Conservation (phyloP, 106 monocot genomes). For the Dendrobium catenatum region DNA sequence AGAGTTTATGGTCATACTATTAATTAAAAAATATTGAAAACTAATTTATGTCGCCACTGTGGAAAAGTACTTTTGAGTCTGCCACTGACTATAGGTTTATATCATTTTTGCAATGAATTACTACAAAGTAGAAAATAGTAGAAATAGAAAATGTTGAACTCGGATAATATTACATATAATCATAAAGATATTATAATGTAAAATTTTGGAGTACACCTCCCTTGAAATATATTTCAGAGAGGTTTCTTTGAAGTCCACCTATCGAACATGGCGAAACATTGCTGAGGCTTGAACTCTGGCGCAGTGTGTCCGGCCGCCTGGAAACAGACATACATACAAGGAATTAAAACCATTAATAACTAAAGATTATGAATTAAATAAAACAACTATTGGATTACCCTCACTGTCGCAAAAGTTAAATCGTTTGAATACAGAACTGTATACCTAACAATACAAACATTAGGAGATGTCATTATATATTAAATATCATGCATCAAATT, state of each 20-base stretch:
- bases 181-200: too few species aligned
- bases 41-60: too few species aligned
- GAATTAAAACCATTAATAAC: too few species aligned
- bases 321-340: background rate
- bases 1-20: too few species aligned
- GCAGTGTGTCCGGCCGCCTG: constrained; percentile 67
- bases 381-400: constrained; percentile 16
- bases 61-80: too few species aligned
- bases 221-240: constrained; percentile 8
- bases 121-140: too few species aligned
- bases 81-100: too few species aligned
- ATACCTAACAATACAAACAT: constrained; percentile 19
- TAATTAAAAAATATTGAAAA: too few species aligned
- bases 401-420: constrained; percentile 56
- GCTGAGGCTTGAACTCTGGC: constrained; percentile 12
- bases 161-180: too few species aligned
- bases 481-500: background rate
- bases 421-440: constrained; percentile 41
- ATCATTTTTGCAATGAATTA: too few species aligned
- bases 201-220: too few species aligned
- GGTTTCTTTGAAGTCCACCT: constrained; percentile 7
- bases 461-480: background rate
- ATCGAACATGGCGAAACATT: constrained; percentile 7
- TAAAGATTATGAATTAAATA: background rate
- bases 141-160: too few species aligned